These are phyloP conservation scores for Chloromonas sp. DNA, from an alignment of 163 green algal species.

Conservation along the genomic window DNA sequence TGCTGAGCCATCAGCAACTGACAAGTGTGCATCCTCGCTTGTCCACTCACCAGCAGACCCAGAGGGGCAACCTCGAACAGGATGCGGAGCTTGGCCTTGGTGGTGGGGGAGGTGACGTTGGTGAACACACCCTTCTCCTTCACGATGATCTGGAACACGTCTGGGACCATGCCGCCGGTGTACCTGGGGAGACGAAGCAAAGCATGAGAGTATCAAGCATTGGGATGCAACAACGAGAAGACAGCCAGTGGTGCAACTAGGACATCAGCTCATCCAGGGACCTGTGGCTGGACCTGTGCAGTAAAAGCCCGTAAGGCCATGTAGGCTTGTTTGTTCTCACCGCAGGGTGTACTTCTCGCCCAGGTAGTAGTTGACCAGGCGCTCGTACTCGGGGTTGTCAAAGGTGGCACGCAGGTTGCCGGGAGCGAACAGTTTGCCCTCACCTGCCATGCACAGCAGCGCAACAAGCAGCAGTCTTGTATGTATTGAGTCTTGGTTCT, in stretches of 20 bases:
- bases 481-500: too few relatives aligned
- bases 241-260: conserved; percentile 2
- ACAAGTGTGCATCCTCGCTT: neutral
- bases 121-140: conserved; percentile 97
- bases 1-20: too few relatives aligned
- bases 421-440: conserved; percentile 94
- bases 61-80: conserved; percentile 91
- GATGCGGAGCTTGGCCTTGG: conserved; percentile 93
- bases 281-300: too few relatives aligned
- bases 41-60: conserved; percentile 59
- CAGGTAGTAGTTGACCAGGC: conserved; percentile 86
- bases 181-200: conserved; percentile 29
- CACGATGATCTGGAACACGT: conserved; percentile 94
- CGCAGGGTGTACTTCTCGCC: conserved; percentile 92
- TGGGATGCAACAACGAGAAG: neutral
- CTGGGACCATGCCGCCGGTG: conserved; percentile 79
- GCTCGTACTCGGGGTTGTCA: conserved; percentile 91
- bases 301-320: too few relatives aligned
- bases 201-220: too few relatives aligned
- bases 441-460: conserved; percentile 34
- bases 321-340: conserved; percentile 10
- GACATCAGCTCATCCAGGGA: too few relatives aligned
- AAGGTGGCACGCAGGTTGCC: conserved; percentile 92
- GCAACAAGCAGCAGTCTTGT: neutral
- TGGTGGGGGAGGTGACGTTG: conserved; percentile 87